Base-by-base conservation (phyloP, 192 early-diverging fungal species). In the Backusella macrospora region DNA sequence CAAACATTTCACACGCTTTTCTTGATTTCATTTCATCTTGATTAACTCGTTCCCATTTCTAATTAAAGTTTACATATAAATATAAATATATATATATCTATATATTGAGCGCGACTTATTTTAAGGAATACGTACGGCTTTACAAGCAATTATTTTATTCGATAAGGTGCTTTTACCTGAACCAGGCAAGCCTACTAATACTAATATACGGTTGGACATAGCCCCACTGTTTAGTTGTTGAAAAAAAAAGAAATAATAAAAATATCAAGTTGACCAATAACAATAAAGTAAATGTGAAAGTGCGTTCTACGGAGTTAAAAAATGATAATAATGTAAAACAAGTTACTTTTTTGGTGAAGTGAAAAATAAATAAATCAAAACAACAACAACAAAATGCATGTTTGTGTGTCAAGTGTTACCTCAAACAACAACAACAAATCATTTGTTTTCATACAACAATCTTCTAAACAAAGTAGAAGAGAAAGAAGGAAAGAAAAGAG, bases 131-230 rank as follows among this genome's bases (percentile, higher is more conserved):
- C 80, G 37, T 73, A 34, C 29, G 29, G 2, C 74, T 42, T 71
- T 71, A 59, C 34, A 49, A 73, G 68, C 67, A 55, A 77, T 77
- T 21, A 89, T 81, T 23, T 83, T 82, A 48, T 83, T 85, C 43
- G 91, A 81, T 76, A 93, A 92, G 14, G 89, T 88, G 16, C 84
- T 86, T 79, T 93, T 93, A 70, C 92, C 92, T 52, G 90, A 91
- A 8, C 92, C 92, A 38, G 92, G 92, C 65, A 92, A 82, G 26
- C 92, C 91, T 68, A 92, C 88, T 62, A 92, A 83, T 34, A 93
- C 85, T 12, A 93, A 84, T 78, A 91, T 29, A 63, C 55, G 55
- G 34, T 72, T 45, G 18, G 38, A 45, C 52, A 72, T 45, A 34
- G 29, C 29, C 29, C 29, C 29, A 34, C 29, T 40, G 62, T 73